Evolutionary conservation across 306 rosid genomes (phyloP), one percentile per base, ranked within the genome.

Genomic region (Dalbergia cochinchinensis): DNA sequence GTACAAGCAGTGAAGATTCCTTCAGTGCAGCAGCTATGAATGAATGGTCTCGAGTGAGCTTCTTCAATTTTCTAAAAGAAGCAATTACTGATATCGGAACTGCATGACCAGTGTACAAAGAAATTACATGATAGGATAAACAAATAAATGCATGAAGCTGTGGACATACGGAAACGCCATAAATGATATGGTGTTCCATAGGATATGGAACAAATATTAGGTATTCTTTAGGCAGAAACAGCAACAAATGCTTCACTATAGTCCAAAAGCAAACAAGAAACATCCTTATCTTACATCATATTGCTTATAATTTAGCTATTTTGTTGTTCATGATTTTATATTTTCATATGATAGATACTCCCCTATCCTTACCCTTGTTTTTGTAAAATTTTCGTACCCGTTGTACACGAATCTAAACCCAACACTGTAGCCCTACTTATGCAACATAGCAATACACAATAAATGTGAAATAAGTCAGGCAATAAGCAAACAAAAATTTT

Each of bases 1-100:
- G 64, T 91, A 96, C 99, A 58, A 96, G 94, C 55, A 87, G 80
- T 37, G 96, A 86, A 69, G 98, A 96, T 51, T 93, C 97, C 90
- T 86, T 84, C 81, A 96, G 81, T 37, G 96, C 98, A 82, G 87
- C 88, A 19, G 69, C 87, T 75, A 96, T 85, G 39, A 85, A 63
- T 39, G 86, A 77, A 82, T 87, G 47, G 74, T 93, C 87, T 74
- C 76, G 85, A 16, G 86, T 82, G 75, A 96, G 94, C 87, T 82
- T 96, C 85, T 91, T 93, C 85, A 92, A 83, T 86, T 91, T 96
- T 79, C 84, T 96, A 85, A 93, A 96, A 79, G 98, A 85, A 78
- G 94, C 94, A 82, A 96, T 77, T 45, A 89, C 82, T 55, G 91
- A 74, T 55, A 91, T 20, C 20, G 97, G 93, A 88, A 93, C 98